A percentile compares a stretch with the other conserved stretches of the same genome.
Evolutionary conservation across 768 basidiomycete genomes (phyloP).

Genomic region (Rhodosporidiobolus odoratus): DNA sequence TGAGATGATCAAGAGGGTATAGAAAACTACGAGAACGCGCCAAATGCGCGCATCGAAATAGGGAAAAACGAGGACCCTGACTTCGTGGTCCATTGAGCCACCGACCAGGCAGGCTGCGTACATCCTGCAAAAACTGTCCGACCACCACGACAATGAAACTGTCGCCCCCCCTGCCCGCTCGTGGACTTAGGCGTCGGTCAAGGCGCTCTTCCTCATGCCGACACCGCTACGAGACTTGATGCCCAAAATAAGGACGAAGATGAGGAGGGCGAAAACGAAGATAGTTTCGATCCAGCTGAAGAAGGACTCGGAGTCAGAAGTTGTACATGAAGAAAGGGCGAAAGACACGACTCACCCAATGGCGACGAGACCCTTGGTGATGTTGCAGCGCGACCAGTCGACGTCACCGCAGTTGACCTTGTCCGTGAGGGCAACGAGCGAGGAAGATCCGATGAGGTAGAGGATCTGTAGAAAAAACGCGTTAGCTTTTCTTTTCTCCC

Average conservation of each 20-base stretch:
- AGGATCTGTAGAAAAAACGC: conserved; percentile 40
- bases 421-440: conserved; percentile 45
- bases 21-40: not conserved
- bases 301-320: not conserved
- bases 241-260: conserved; percentile 41
- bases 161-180: too few species aligned
- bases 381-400: conserved; percentile 44
- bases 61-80: not conserved
- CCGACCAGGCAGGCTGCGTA: too few species aligned
- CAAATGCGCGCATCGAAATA: not conserved
- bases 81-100: not conserved
- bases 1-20: too few species aligned
- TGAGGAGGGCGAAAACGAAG: conserved; percentile 44
- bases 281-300: conserved; percentile 42
- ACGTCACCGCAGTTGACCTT: conserved; percentile 43
- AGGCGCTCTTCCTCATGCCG: conserved; percentile 14
- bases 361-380: conserved; percentile 46
- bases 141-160: too few species aligned
- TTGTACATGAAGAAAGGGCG: not conserved
- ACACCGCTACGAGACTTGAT: conserved; percentile 28
- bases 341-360: conserved; percentile 46
- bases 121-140: too few species aligned
- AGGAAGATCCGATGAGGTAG: conserved; percentile 45
- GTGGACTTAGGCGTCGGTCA: conserved; percentile 27
- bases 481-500: not conserved